Evolutionary conservation across 2,329 filamentous ascomycete species (phyloP), one percentile per base, ranked within the genome.

Genomic region (Thielaviopsis punctulata): DNA sequence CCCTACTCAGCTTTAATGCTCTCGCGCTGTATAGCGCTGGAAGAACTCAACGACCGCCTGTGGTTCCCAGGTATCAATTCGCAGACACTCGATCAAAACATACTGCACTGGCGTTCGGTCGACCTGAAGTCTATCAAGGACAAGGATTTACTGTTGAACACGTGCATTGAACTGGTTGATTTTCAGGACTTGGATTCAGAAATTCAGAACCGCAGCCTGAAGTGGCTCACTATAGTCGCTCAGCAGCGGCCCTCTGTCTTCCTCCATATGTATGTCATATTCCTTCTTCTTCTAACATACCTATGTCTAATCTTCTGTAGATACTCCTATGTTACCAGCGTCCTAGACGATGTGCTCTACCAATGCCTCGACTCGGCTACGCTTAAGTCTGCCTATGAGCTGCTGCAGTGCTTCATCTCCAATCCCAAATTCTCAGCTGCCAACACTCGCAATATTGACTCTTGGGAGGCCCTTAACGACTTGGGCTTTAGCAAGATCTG

Each of bases 401-500:
- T 84, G 43, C 66, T 84, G 44, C 71, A 75, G 51, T 77, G 74
- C 5, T 62, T 84, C 2, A 10, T 76, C 76, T 21, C 72, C 72
- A 1, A 74, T 75, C 51, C 64, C 67, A 2, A 70, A 70, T 46
- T 78, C 77, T 54, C 65, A 70, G 2, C 65, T 65, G 8, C 68
- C 70, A 15, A 63, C 73, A 18, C 69, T 73, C 46, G 71, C 72
- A 4, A 67, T 67, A 25, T 67, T 69, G 39, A 63, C 68, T 24
- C 62, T 82, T 10, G 70, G 70, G 47, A 70, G 75, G 45, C 69
- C 73, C 2, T 66, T 83, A 72, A 77, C 36, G 72, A 75, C 2
- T 73, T 78, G 62, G 80, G 80, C 1, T 82, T 84, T 56, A 70
- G 73, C 8, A 80, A 80, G 0, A 65, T 84, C 1, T 82, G 77